These are phyloP conservation scores for Boletus speciosus DNA, from an alignment of 768 basidiomycete species.

Conservation along the genomic window DNA sequence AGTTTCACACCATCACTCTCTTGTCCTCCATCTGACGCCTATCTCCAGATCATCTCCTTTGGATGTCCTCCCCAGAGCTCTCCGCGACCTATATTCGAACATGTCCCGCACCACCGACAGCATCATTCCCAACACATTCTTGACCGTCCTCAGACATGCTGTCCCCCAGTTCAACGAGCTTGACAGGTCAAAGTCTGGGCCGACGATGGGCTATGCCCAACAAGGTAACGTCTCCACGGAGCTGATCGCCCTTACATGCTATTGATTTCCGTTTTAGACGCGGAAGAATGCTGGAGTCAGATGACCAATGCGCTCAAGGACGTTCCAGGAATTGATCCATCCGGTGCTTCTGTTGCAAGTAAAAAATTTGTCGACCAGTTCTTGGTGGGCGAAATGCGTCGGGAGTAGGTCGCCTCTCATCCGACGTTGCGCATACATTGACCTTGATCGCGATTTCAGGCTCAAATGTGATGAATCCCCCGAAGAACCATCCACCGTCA, in stretches of 20 bases:
- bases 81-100: slow-evolving; percentile 66
- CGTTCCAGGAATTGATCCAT: slow-evolving; percentile 47
- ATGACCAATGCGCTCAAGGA: slow-evolving; percentile 70
- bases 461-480: slow-evolving; percentile 78
- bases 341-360: slow-evolving; percentile 29
- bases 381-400: slow-evolving; percentile 72
- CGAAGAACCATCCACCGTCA: slow-evolving; percentile 65
- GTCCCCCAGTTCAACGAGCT: slow-evolving; percentile 91
- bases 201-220: slow-evolving; percentile 64
- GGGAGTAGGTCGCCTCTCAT: slow-evolving; percentile 45
- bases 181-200: slow-evolving; percentile 42
- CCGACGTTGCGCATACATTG: slow-evolving; percentile 10
- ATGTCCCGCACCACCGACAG: slow-evolving; percentile 78
- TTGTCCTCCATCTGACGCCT: not conserved
- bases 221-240: slow-evolving; percentile 46
- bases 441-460: slow-evolving; percentile 38
- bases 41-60: slow-evolving; percentile 33
- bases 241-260: not conserved
- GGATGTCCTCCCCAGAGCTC: slow-evolving; percentile 43
- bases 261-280: slow-evolving; percentile 49
- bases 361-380: slow-evolving; percentile 77
- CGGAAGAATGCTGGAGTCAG: slow-evolving; percentile 85
- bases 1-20: slow-evolving; percentile 16
- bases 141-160: slow-evolving; percentile 65
- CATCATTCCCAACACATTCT: slow-evolving; percentile 66